phyloP scores from a whole-genome alignment of 768 basidiomycete species.

The Kwoniella botswanensis region DNA sequence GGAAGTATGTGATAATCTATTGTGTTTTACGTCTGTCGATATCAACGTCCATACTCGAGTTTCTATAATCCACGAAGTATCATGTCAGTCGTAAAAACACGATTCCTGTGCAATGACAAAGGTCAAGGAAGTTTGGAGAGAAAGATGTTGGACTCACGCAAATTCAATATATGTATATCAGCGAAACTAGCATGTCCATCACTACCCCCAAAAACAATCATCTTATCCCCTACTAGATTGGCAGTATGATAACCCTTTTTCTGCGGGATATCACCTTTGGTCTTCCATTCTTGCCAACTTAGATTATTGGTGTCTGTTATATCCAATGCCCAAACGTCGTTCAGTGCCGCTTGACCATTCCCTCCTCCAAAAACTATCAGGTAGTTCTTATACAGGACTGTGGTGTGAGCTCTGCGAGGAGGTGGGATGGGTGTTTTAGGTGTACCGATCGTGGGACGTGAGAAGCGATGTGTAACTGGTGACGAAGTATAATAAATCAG shows the following conservation, averaged over 20 bases:
- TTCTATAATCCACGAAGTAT: conserved; percentile 32
- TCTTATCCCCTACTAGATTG: conserved; percentile 79
- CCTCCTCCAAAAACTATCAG: conserved; percentile 94
- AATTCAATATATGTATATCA: conserved; percentile 83
- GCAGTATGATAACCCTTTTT: conserved; percentile 82
- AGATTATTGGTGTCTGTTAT: conserved; percentile 63
- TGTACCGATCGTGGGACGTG: conserved; percentile 49
- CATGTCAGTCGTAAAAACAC: neutral
- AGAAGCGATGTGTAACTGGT: conserved; percentile 54
- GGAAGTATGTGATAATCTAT: conserved; percentile 77
- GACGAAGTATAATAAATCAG: too few relatives aligned
- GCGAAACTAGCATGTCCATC: conserved; percentile 87
- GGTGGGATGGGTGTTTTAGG: conserved; percentile 58
- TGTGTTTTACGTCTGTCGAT: conserved; percentile 60
- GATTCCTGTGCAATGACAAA: neutral
- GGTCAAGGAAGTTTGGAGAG: neutral
- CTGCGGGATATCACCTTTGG: conserved; percentile 61
- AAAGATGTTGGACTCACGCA: conserved; percentile 66
- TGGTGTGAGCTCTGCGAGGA: conserved; percentile 84
- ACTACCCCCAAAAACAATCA: conserved; percentile 89
- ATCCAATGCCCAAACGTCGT: conserved; percentile 88
- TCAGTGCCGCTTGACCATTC: conserved; percentile 84
- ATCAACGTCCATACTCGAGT: conserved; percentile 57
- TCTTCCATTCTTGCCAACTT: conserved; percentile 68
- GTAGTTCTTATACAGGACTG: conserved; percentile 72